Conservation (phyloP, 768 basidiomycete species). For the Daedaleopsis nitida region DNA sequence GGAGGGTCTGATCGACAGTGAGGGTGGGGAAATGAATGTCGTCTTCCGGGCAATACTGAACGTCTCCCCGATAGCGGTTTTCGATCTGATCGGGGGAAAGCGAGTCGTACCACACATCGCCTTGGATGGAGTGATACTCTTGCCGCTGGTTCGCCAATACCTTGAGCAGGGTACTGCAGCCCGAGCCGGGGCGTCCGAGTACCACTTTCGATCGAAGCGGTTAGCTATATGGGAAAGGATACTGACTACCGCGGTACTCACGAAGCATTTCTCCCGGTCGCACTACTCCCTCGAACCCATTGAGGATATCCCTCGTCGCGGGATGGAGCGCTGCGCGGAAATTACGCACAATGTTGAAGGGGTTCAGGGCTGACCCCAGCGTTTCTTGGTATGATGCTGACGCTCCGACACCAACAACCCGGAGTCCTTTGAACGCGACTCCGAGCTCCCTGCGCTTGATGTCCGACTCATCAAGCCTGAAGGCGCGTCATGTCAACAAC, state of each 20-base stretch:
- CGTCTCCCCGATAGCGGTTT: slow-evolving; percentile 75
- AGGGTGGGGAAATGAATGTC: slow-evolving; percentile 86
- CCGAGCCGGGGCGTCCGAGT: slow-evolving; percentile 82
- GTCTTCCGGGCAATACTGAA: slow-evolving; percentile 81
- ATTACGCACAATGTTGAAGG: slow-evolving; percentile 41
- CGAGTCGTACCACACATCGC: slow-evolving; percentile 76
- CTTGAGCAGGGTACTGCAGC: slow-evolving; percentile 85
- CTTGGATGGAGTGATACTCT: slow-evolving; percentile 68
- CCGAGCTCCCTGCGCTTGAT: slow-evolving; percentile 59
- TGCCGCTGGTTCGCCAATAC: slow-evolving; percentile 73
- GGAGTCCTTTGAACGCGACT: slow-evolving; percentile 58
- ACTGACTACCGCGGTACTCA: slow-evolving; percentile 37
- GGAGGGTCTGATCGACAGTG: slow-evolving; percentile 76
- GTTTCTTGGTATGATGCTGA: slow-evolving; percentile 58
- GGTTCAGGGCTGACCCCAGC: slow-evolving; percentile 65
- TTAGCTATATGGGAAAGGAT: background rate
- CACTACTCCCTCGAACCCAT: slow-evolving; percentile 56
- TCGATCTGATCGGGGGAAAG: slow-evolving; percentile 64
- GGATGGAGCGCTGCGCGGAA: slow-evolving; percentile 58
- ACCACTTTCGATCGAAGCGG: slow-evolving; percentile 55
- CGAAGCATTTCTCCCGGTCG: slow-evolving; percentile 71
- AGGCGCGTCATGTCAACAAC: background rate
- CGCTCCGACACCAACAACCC: slow-evolving; percentile 60
- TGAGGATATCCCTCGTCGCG: slow-evolving; percentile 55
- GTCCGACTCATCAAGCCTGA: slow-evolving; percentile 49